Percentiles rank a stretch among this genome's conserved stretches.
These are phyloP conservation scores for Penicillium sp. DNA, from an alignment of 2,329 filamentous ascomycete species.

Conservation along the genomic window DNA sequence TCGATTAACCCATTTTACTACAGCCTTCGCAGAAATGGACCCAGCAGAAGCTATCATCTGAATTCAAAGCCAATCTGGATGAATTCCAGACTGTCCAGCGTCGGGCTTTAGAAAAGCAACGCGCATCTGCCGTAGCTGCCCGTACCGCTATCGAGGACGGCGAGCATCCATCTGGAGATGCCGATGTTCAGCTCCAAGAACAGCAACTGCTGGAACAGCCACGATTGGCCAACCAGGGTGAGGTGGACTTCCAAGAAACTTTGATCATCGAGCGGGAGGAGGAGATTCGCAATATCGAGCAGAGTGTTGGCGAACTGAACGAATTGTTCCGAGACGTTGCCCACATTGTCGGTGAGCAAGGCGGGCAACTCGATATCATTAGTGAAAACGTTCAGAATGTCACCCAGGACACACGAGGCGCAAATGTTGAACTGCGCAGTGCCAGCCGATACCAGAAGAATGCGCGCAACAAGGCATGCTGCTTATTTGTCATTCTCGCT, in stretches of 20 bases:
- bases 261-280: conserved; percentile 94
- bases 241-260: conserved; percentile 96
- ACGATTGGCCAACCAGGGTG: conserved; percentile 83
- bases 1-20: conserved; percentile 4
- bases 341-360: conserved; percentile 93
- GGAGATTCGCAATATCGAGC: conserved; percentile 96
- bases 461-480: conserved; percentile 91
- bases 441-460: conserved; percentile 94
- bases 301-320: conserved; percentile 91
- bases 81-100: conserved; percentile 95
- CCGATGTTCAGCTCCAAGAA: conserved; percentile 56
- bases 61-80: conserved; percentile 83
- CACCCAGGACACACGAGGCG: conserved; percentile 76
- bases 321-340: conserved; percentile 98
- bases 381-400: conserved; percentile 84
- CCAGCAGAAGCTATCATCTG: conserved; percentile 89
- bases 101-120: conserved; percentile 86
- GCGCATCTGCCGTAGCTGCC: conserved; percentile 79
- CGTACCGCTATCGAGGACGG: conserved; percentile 72
- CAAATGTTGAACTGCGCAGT: conserved; percentile 79
- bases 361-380: conserved; percentile 83
- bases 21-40: conserved; percentile 95
- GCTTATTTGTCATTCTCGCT: conserved; percentile 80
- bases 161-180: conserved; percentile 29
- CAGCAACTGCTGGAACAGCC: conserved; percentile 74